Evolutionary conservation across 1,139 yeast species (phyloP), one percentile per base, ranked within the genome.

Genomic region (Scheffersomyces cryptocercus): DNA sequence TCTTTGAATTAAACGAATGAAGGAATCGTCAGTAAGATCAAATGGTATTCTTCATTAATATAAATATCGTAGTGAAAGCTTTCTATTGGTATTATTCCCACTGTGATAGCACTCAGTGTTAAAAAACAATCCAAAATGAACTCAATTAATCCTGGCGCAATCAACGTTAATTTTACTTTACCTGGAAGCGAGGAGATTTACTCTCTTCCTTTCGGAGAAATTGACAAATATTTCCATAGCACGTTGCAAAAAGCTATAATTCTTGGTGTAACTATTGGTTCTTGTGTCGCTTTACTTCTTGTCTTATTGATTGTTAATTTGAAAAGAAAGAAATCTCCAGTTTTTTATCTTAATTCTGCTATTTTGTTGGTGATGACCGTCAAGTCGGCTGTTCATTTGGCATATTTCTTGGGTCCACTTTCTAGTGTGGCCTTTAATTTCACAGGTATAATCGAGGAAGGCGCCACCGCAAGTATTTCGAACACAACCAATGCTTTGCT

Each of bases 261-360:
- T 9, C 50, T 61, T 39, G 68, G 69, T 3, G 53, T 56, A 9
- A 59, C 64, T 4, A 53, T 70, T 12, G 75, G 74, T 1, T 53
- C 65, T 15, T 59, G 67, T 37, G 47, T 56, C 2, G 42, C 65
- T 4, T 51, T 67, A 29, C 38, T 60, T n/a, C 36, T 65, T 3
- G 48, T 62, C 11, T 44, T 65, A 26, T 54, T 64, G 48, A 50
- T 78, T 29, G 61, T 80, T 6, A 49, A 50, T 26, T 70, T 82
- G 5, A 73, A 69, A 36, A 75, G 73, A 45, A 79, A 72, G 53
- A 75, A 65, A 35, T 79, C 90, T 0, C 87, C 90, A 4, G 79
- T 89, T 29, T 90, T 88, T 59, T 62, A 83, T 16, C 65, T 88
- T 42, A 89, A 90, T 62, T 83, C 82, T 56, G 43, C 70, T 2